Evolutionary conservation across 139 green algal species (phyloP).

Genomic region (Yamagishiella unicocca): DNA sequence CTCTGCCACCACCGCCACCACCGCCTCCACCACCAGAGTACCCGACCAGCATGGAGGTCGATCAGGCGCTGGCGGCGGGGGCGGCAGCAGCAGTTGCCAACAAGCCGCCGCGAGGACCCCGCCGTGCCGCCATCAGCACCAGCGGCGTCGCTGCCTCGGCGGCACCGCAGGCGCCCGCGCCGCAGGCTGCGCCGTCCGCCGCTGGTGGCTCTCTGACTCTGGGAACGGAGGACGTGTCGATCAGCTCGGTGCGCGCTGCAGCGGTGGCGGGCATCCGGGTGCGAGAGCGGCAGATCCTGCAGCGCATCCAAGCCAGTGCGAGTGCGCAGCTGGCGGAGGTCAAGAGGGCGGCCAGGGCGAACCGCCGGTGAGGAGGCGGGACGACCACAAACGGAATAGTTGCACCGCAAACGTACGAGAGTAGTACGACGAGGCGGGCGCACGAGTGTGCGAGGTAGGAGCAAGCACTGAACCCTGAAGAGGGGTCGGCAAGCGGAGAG

Average conservation of each 20-base stretch:
- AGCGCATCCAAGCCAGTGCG: slow-evolving; percentile 3
- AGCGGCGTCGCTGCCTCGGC: neutral
- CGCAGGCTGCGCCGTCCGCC: neutral
- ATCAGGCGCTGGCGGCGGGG: slow-evolving; percentile 28
- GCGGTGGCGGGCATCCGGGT: slow-evolving; percentile 36
- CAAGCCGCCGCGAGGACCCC: neutral
- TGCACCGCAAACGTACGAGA: no score
- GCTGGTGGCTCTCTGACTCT: neutral
- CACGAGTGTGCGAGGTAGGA: no score
- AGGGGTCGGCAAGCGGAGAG: no score
- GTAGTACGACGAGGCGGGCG: no score
- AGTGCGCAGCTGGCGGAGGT: neutral
- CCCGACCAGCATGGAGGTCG: slow-evolving; percentile 25
- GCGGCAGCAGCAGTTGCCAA: neutral
- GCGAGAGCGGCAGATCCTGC: slow-evolving; percentile 35
- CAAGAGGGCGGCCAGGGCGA: neutral
- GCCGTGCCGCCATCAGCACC: neutral
- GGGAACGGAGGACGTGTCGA: slow-evolving; percentile 14
- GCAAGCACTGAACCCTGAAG: no score
- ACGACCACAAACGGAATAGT: no score
- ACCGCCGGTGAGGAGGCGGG: neutral
- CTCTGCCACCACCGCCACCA: no score
- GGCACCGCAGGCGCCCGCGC: neutral
- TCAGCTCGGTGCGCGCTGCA: neutral
- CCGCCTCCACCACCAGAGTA: neutral